phyloP scores from a whole-genome alignment of 768 basidiomycete species.

The Lactifluus subvellereus region DNA sequence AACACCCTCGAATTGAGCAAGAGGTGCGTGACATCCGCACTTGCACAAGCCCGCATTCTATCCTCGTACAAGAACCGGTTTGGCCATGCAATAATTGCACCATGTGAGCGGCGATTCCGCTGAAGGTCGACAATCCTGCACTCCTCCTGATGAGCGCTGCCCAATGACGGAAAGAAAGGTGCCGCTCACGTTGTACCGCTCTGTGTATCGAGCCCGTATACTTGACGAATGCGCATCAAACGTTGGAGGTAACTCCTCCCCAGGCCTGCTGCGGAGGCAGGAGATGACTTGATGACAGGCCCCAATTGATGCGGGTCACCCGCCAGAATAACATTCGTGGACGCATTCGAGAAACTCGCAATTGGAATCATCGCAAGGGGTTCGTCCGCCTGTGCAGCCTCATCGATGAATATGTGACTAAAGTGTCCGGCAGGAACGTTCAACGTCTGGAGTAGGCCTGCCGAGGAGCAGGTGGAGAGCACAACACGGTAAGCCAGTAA shows the following conservation, averaged over 20 bases:
- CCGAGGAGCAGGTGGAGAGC: conserved; percentile 53
- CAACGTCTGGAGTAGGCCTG: conserved; percentile 41
- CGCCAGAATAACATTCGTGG: conserved; percentile 35
- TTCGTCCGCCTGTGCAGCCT: conserved; percentile 59
- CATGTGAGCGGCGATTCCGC: conserved; percentile 22
- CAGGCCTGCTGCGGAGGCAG: conserved; percentile 30
- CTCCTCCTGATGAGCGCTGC: conserved; percentile 6
- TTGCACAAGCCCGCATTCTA: conserved; percentile 31
- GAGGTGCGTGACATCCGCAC: conserved; percentile 27
- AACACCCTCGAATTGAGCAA: conserved; percentile 31
- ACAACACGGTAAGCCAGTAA: conserved; percentile 45
- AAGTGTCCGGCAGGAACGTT: conserved; percentile 51
- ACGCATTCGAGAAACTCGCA: conserved; percentile 29
- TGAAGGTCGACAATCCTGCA: conserved; percentile 21
- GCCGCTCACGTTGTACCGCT: conserved; percentile 32
- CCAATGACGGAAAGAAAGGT: neutral
- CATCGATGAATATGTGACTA: conserved; percentile 57
- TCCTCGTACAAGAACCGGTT: conserved; percentile 42
- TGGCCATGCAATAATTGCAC: conserved; percentile 48
- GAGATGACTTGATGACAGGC: conserved; percentile 32
- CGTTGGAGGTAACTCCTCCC: conserved; percentile 34
- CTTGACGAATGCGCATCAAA: conserved; percentile 29
- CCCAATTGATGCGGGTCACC: conserved; percentile 37
- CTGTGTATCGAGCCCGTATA: conserved; percentile 29
- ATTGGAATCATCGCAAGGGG: conserved; percentile 47